Evolutionary conservation across 164 flowering plant genomes (phyloP), one percentile per base, ranked within the genome.

Genomic region (Magnolia kwangsiensis): DNA sequence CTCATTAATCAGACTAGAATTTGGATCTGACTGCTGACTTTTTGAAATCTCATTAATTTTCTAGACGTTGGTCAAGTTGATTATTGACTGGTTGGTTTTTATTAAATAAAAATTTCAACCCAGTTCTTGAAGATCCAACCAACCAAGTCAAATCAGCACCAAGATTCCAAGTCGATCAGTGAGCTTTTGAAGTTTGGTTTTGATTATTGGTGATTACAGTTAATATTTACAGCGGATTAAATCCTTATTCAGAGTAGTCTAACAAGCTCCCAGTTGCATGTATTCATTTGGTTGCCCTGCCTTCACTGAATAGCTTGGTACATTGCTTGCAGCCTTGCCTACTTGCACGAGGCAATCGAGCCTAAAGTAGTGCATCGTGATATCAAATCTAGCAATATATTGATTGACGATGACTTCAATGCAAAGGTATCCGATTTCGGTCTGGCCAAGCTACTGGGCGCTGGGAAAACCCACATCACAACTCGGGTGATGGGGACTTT

Each of bases 401-500:
- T 94, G 81, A 88, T 93, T 51, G 95, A 92, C 75, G 92, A 93
- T 58, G 89, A 85, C 74, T 92, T 93, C 78, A 89, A 90, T 79
- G 89, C 97, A 8, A 94, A 92, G 85, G 84, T 94, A 66, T 94
- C 98, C 69, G 97, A 94, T 84, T 94, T 94, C 80, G 98, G 98
- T 45, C 84, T 94, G 73, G 98, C 98, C 74, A 92, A 94, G 83
- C 83, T 94, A 81, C 81, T 94, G 69, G 97, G 93, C 76, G 89
- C 94, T 69, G 98, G 97, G 74, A 89, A 88, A 81, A 92, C 92
- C 84, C 92, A 94, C 77, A 87, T 94, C 61, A 86, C 94, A 59
- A 94, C 98, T 67, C 84, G 98, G 85, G 96, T 94, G 55, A 94
- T 94, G 98, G 98, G 98, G 23, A 94, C 98, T 27, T 94, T 92